A percentile compares a stretch with the other conserved stretches of the same genome.
These are phyloP conservation scores for Aspergillus texensis DNA, from an alignment of 2,329 filamentous ascomycete genomes.

Conservation along the genomic window DNA sequence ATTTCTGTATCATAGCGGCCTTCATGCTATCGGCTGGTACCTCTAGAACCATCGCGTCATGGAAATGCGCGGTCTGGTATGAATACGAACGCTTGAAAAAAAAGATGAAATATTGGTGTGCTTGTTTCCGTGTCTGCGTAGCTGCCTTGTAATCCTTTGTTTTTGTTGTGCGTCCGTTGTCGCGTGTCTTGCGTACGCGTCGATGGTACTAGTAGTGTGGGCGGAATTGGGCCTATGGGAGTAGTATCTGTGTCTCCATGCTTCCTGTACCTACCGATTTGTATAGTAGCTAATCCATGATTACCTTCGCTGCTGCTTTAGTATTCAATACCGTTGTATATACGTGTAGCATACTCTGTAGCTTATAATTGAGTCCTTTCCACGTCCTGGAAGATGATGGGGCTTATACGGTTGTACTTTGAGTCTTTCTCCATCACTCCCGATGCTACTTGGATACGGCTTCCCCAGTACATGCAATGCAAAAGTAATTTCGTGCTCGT, in stretches of 20 bases:
- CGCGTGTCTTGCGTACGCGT: background rate
- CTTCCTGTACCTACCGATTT: background rate
- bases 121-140: background rate
- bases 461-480: background rate
- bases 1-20: slow-evolving; percentile 49
- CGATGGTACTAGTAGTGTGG: background rate
- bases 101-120: background rate
- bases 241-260: background rate
- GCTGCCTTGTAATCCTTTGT: background rate
- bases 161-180: background rate
- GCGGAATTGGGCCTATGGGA: background rate
- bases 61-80: slow-evolving; percentile 35
- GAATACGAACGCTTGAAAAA: slow-evolving; percentile 38
- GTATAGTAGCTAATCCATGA: background rate
- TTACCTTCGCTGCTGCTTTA: background rate
- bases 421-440: background rate
- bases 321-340: background rate
- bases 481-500: background rate
- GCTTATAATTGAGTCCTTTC: background rate
- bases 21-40: slow-evolving; percentile 40
- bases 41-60: slow-evolving; percentile 34
- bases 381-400: background rate
- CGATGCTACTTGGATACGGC: background rate
- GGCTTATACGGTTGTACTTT: background rate
- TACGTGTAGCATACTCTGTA: background rate